Evolutionary conservation across 1,284 basidiomycete genomes (phyloP), one percentile per base, ranked within the genome.

Genomic region (Golubevia pallescens): DNA sequence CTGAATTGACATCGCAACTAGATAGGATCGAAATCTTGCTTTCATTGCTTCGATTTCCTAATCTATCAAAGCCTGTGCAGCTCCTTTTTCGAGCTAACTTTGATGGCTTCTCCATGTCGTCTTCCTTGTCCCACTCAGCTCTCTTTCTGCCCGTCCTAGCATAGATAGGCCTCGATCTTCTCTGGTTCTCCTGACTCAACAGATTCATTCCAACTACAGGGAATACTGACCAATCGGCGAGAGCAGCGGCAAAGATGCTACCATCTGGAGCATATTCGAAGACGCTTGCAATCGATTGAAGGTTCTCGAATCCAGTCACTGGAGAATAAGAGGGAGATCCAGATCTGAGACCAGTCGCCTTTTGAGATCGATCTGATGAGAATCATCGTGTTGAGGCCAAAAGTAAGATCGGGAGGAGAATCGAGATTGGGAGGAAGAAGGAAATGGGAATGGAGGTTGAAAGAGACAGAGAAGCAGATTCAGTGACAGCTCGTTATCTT

Each of bases 291-390:
- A 74, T 64, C 56, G 68, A 72, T 58, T 78, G 23, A 16, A 66
- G 68, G 23, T 74, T 68, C 54, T 75, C 69, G 77, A 96, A 93
- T 62, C 89, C 90, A 65, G 89, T 86, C 53, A 93, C 87, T 21
- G 91, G 86, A 24, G 88, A 86, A 86, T 94, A 97, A 73, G 90
- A 89, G 61, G 95, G 94, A 16, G 91, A 89, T 54, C 92, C 93
- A 70, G 91, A 90, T 81, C 94, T 90, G 80, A 98, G 90, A 71
- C 93, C 93, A 68, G 95, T 88, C 65, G 90, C 90, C 90, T 97
- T 98, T 90, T 96, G 94, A 60, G 95, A 93, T 86, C 95, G 93
- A 88, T 91, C 93, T 94, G 82, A 14, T 2, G 58, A 23, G 14
- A 3, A 16, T 53, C 28, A 28, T 28, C 28, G 28, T 28, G 16